Evolutionary conservation across 106 monocot genomes (phyloP), one percentile per base, ranked within the genome.

Genomic region (Apostasia shenzhenica): DNA sequence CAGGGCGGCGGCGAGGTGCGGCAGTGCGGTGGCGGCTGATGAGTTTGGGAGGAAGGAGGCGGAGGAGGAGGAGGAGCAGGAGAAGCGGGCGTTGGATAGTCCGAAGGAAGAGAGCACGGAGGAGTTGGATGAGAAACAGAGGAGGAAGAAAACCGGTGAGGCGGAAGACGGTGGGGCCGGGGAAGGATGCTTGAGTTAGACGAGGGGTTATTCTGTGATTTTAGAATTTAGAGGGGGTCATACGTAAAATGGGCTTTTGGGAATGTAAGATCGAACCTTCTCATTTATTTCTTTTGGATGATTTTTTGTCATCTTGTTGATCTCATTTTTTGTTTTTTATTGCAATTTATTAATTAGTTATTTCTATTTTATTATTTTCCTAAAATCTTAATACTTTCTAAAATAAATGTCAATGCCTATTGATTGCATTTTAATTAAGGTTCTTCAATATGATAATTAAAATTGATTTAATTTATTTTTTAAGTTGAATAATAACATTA

Each of bases 11-110:
- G 58, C 42, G 68, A 82, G 48, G 70, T 73, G 59, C 47, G 4
- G 47, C 9, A 56, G 64, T 1, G 48, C 41, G 0, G 46, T 10
- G 1, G 48, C 41, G 12, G 70, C 54, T 69, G 61, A 44, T 45
- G 54, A 4, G 54, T 14, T 1, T 55, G 40, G 46, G 47, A 63
- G 57, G 38, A 77, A 70, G 13, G 75, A 59, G 39, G 62, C 65
- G 39, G 81, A 61, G 4, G 82, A 82, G 47, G 86, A 76, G 48
- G 80, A 80, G 64, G 84, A 85, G 79, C 81, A 86, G 54, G 90
- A 87, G 84, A 87, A 91, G 79, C 74, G 91, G 62, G 86, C 90
- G 42, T 59, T 86, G 65, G 90, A 86, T 60, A 83, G 81, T 41
- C 90, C 90, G 3, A 84, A 81, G 68, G 77, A 78, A 14, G 77